A percentile compares a stretch with the other conserved stretches of the same genome.
These are phyloP conservation scores for Cyclotella cryptica DNA, from an alignment of 108 stramenopile genomes.

Conservation along the genomic window DNA sequence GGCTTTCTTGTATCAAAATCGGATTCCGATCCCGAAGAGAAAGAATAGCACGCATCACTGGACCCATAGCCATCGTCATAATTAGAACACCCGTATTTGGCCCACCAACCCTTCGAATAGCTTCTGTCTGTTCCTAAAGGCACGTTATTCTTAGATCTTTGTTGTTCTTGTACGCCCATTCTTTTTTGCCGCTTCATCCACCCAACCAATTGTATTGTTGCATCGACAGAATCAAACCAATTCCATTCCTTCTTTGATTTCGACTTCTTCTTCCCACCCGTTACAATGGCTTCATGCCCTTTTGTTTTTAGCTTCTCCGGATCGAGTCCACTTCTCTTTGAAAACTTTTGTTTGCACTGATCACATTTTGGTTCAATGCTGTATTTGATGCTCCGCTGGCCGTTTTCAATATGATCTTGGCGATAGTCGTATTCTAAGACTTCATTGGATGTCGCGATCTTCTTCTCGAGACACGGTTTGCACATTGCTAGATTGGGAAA, in stretches of 20 bases:
- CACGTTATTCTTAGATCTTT: slow-evolving; percentile 8
- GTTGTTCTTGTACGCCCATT: slow-evolving; percentile 11
- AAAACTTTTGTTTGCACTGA: slow-evolving; percentile 42
- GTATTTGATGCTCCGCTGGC: slow-evolving; percentile 37
- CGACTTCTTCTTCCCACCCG: neutral
- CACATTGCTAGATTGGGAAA: slow-evolving; percentile 42
- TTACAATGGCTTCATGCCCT: neutral
- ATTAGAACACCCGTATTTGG: neutral
- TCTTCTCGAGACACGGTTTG: slow-evolving; percentile 26
- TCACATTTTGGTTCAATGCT: slow-evolving; percentile 27
- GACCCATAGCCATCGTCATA: slow-evolving; percentile 24
- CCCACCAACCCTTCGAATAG: slow-evolving; percentile 19
- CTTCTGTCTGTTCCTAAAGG: neutral
- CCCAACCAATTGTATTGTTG: slow-evolving; percentile 47
- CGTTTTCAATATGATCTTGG: slow-evolving; percentile 32
- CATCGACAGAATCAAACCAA: slow-evolving; percentile 45
- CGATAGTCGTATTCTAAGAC: slow-evolving; percentile 43
- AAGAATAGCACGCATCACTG: slow-evolving; percentile 52
- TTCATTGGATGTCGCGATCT: slow-evolving; percentile 26
- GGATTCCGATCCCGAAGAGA: slow-evolving; percentile 30
- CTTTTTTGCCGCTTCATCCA: slow-evolving; percentile 45
- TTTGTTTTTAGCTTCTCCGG: slow-evolving; percentile 13
- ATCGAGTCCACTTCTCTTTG: slow-evolving; percentile 17
- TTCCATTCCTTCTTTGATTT: slow-evolving; percentile 16
- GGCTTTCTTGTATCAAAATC: neutral